phyloP scores from a whole-genome alignment of 2,329 filamentous ascomycete species.

The Alternaria solani region DNA sequence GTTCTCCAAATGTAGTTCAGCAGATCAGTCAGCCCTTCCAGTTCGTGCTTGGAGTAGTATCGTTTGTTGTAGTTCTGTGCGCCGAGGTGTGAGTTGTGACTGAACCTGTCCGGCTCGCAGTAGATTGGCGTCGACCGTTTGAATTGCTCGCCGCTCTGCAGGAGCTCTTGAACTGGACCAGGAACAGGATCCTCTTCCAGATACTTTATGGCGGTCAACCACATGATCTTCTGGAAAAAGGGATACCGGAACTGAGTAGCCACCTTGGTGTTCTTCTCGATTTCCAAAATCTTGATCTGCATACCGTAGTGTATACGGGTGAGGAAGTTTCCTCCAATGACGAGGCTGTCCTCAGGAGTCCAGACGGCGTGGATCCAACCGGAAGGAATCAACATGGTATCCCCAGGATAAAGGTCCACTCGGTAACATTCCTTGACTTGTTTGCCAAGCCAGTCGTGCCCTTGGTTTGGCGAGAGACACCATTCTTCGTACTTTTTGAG shows the following conservation, averaged over 20 bases:
- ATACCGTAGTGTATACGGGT: conserved; percentile 71
- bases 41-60: conserved; percentile 69
- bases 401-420: conserved; percentile 70
- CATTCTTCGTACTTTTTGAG: conserved; percentile 76
- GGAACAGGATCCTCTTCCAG: conserved; percentile 71
- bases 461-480: conserved; percentile 72
- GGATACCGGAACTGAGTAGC: conserved; percentile 72
- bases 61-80: conserved; percentile 65
- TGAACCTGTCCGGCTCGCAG: conserved; percentile 65
- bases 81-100: conserved; percentile 60
- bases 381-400: conserved; percentile 75
- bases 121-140: conserved; percentile 64
- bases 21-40: conserved; percentile 67
- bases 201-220: conserved; percentile 71
- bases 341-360: conserved; percentile 73
- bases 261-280: conserved; percentile 73
- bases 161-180: conserved; percentile 61
- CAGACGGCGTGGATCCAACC: conserved; percentile 77
- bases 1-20: conserved; percentile 69
- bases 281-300: conserved; percentile 71
- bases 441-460: conserved; percentile 70
- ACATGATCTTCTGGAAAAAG: conserved; percentile 74
- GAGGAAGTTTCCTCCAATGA: conserved; percentile 75
- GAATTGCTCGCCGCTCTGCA: conserved; percentile 65
- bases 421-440: conserved; percentile 72